phyloP scores from a whole-genome alignment of 768 basidiomycete species.

The Pisolithus microcarpus region DNA sequence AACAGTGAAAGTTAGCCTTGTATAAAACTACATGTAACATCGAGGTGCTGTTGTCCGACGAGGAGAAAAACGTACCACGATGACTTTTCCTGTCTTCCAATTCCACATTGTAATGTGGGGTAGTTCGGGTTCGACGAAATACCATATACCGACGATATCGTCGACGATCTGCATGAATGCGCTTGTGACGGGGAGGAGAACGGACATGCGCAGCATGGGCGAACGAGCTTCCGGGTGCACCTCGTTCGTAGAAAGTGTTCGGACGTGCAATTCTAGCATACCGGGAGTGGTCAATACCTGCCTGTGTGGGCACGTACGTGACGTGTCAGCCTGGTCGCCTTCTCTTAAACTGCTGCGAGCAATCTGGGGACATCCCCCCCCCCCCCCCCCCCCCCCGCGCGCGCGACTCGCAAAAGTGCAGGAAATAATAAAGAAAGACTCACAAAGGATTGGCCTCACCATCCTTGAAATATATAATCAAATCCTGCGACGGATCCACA shows the following conservation, averaged over 20 bases:
- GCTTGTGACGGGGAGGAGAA: conserved; percentile 18
- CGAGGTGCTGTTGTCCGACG: background rate
- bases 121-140: conserved; percentile 20
- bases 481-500: conserved; percentile 59
- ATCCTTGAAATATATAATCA: conserved; percentile 39
- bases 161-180: conserved; percentile 46
- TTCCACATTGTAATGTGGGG: conserved; percentile 38
- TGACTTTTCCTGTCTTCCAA: conserved; percentile 38
- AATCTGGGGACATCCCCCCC: too few species aligned
- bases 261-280: conserved; percentile 33
- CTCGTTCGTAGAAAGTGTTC: conserved; percentile 36
- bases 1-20: background rate
- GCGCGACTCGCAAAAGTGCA: too few species aligned
- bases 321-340: background rate
- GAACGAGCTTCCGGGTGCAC: conserved; percentile 36
- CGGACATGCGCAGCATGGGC: conserved; percentile 21
- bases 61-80: conserved; percentile 33
- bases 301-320: background rate
- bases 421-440: background rate
- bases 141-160: conserved; percentile 47
- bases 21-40: too few species aligned
- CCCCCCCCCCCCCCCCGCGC: too few species aligned
- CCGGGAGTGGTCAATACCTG: conserved; percentile 8
- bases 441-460: conserved; percentile 13
- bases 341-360: too few species aligned